These are phyloP conservation scores for Pisolithus albus DNA, from an alignment of 768 basidiomycete genomes.

Conservation along the genomic window DNA sequence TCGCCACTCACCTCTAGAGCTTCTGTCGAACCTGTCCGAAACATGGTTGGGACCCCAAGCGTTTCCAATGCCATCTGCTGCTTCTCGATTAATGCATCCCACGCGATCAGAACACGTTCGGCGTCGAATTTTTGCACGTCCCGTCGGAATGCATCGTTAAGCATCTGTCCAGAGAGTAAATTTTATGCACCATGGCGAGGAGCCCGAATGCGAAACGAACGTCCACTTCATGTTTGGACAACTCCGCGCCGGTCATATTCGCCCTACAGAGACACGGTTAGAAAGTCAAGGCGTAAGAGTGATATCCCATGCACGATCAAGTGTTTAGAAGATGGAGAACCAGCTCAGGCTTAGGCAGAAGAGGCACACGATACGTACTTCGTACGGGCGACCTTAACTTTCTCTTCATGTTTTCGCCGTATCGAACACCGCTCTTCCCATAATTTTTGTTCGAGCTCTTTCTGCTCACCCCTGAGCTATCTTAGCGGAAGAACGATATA, in stretches of 20 bases:
- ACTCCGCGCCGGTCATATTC: constrained; percentile 51
- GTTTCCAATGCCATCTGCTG: constrained; percentile 62
- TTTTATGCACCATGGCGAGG: too few species aligned
- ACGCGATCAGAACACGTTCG: constrained; percentile 64
- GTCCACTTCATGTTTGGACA: constrained; percentile 60
- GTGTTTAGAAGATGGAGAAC: background rate
- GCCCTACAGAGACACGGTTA: constrained; percentile 40
- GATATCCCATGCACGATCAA: background rate
- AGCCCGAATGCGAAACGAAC: constrained; percentile 14
- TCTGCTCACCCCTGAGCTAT: constrained; percentile 69
- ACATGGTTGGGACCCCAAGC: constrained; percentile 68
- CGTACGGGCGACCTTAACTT: constrained; percentile 57
- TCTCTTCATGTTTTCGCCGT: constrained; percentile 60
- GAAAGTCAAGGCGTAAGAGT: background rate
- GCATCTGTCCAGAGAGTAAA: constrained; percentile 39
- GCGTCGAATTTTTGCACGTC: constrained; percentile 63
- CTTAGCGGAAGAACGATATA: constrained; percentile 2
- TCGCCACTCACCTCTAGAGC: constrained; percentile 49
- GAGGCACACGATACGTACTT: constrained; percentile 41
- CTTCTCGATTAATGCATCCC: constrained; percentile 66
- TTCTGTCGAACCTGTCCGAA: constrained; percentile 38
- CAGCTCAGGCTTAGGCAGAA: too few species aligned
- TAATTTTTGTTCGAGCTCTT: constrained; percentile 56
- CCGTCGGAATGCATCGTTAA: constrained; percentile 55
- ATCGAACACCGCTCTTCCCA: constrained; percentile 64